These are phyloP conservation scores for Globisporangium nunn DNA, from an alignment of 352 stramenopile species.

Conservation along the genomic window DNA sequence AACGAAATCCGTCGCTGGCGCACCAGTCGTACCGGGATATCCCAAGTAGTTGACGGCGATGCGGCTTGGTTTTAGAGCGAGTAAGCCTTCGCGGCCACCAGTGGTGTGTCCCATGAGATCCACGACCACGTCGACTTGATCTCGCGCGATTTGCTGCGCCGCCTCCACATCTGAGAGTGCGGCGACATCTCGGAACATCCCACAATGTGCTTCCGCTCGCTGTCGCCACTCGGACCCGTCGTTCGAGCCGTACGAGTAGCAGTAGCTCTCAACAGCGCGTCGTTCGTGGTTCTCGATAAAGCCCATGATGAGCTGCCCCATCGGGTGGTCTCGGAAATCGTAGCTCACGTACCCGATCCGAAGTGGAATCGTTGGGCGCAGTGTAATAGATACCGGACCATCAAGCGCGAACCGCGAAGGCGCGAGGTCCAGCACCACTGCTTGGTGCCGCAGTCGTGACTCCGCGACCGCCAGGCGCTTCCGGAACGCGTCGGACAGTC, in stretches of 20 bases:
- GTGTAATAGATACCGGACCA: neutral
- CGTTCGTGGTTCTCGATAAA: constrained; percentile 72
- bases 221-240: constrained; percentile 56
- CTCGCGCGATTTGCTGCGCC: constrained; percentile 39
- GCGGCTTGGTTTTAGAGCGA: constrained; percentile 42
- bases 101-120: constrained; percentile 91
- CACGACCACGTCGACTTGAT: constrained; percentile 79
- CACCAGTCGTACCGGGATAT: constrained; percentile 86
- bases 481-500: constrained; percentile 37
- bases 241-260: constrained; percentile 82
- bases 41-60: constrained; percentile 89
- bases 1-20: constrained; percentile 61
- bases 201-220: constrained; percentile 41
- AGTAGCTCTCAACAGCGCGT: constrained; percentile 35
- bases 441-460: constrained; percentile 26
- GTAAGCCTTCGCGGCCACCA: constrained; percentile 58
- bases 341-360: constrained; percentile 84
- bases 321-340: constrained; percentile 91
- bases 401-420: constrained; percentile 5
- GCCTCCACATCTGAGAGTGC: constrained; percentile 40
- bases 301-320: constrained; percentile 87
- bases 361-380: constrained; percentile 31
- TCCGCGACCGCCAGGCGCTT: constrained; percentile 34
- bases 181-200: constrained; percentile 61
- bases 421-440: constrained; percentile 23